A percentile compares a stretch with the other conserved stretches of the same genome.
phyloP scores from a whole-genome alignment of 768 basidiomycete genomes.

The Wakefieldia striispora region DNA sequence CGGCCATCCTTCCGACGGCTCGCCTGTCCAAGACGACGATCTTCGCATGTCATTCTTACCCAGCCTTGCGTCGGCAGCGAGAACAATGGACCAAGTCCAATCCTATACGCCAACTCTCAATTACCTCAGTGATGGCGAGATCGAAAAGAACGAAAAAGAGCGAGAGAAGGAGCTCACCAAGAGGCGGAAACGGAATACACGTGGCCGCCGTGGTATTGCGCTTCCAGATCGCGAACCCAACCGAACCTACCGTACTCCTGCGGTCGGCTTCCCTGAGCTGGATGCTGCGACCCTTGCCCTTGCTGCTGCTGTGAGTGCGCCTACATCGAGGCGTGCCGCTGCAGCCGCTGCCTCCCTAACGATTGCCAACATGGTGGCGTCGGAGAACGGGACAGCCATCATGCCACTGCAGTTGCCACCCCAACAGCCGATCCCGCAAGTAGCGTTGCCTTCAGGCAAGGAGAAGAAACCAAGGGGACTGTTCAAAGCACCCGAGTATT shows the following conservation, averaged over 20 bases:
- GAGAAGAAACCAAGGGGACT: slow-evolving; percentile 69
- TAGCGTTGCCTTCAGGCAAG: slow-evolving; percentile 45
- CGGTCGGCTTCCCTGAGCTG: slow-evolving; percentile 78
- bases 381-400: slow-evolving; percentile 76
- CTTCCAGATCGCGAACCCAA: slow-evolving; percentile 92
- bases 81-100: slow-evolving; percentile 74
- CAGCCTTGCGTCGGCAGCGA: slow-evolving; percentile 64
- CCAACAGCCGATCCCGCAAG: slow-evolving; percentile 33
- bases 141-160: slow-evolving; percentile 87
- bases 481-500: slow-evolving; percentile 69
- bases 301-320: slow-evolving; percentile 62
- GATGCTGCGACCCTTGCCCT: slow-evolving; percentile 69
- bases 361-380: slow-evolving; percentile 92
- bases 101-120: slow-evolving; percentile 87
- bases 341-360: slow-evolving; percentile 80
- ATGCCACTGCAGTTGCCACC: slow-evolving; percentile 42
- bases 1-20: slow-evolving; percentile 82
- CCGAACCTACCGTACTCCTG: slow-evolving; percentile 88
- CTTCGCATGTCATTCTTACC: slow-evolving; percentile 88
- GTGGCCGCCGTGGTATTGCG: slow-evolving; percentile 74
- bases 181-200: slow-evolving; percentile 80
- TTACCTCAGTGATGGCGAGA: slow-evolving; percentile 84
- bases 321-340: slow-evolving; percentile 76
- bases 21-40: slow-evolving; percentile 82
- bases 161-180: slow-evolving; percentile 90